Evolutionary conservation across 768 basidiomycete species (phyloP), one percentile per base, ranked within the genome.

Genomic region (Phanerochaete sordida): DNA sequence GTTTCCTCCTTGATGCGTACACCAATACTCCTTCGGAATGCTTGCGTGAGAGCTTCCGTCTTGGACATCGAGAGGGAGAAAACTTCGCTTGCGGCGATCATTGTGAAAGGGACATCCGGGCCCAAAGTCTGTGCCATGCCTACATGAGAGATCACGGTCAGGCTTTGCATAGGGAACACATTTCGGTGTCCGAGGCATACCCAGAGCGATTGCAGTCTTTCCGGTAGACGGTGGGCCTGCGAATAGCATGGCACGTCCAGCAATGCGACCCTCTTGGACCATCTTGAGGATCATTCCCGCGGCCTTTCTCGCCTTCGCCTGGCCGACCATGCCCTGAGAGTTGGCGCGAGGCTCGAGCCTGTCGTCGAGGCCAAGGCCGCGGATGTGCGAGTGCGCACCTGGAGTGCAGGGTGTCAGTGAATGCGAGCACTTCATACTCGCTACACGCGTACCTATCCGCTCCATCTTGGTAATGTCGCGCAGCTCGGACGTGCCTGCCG

Each of bases 21-120:
- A 19, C 96, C 97, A 69, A 99, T 99, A 69, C 93, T 94, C 67
- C 96, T 80, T 66, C 96, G 82, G 75, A 99, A 93, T 0, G 95
- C 94, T 72, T 98, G 96, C 0, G 95, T 98, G 61, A 99, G 82
- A 23, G 95, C 95, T 72, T 99, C 97, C 1, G 97, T 99, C 76
- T 98, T 98, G 28, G 91, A 95, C 93, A 98, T 97, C 68, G 95
- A 93, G 35, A 97, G 81, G 46, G 95, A 98, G 78, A 96, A 98
- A 60, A 99, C 95, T 74, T 99, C 97, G 77, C 93, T 95, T 23
- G 89, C 97, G 16, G 95, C 93, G 68, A 99, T 94, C 86, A 93
- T 95, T 7, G 95, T 98, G 73, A 98, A 99, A 0, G 97, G 97
- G 0, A 98, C 96, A 68, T 98, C 97, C 11, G 88, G 68, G 0